Evolutionary conservation across 2,329 filamentous ascomycete genomes (phyloP), one percentile per base, ranked within the genome.

Genomic region (Aspergillus sp.): DNA sequence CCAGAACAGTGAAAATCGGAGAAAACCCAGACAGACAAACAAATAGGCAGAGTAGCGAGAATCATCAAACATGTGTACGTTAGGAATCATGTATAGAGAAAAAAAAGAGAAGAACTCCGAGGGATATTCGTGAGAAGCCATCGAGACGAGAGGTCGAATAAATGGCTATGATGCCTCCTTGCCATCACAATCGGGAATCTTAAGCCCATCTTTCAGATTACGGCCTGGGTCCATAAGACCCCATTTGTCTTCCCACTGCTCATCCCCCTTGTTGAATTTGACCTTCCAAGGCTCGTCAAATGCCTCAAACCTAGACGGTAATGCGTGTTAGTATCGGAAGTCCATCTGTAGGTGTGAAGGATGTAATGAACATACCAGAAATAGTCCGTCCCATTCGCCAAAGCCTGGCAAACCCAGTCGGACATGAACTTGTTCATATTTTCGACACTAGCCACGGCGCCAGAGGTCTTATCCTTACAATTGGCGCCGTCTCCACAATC

Each of bases 251-350:
- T 98, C 93, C 93, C 93, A 97, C 52, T 89, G 82, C 77, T 93
- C 81, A 41, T 81, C 66, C 57, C 75, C 75, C 5, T 79, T 80
- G 73, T 97, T 89, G 77, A 87, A 96, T 17, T 75, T 70, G 55
- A 89, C 80, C 79, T 98, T 97, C 93, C 93, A 98, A 2, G 92
- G 92, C 80, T 98, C 93, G 71, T 98, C 93, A 72, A 97, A 98
- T 9, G 92, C 91, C 71, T 93, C 90, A 73, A 98, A 97, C 86
- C 85, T 86, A 37, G 34, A n/a, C n/a, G 13, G 59, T 56, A 30
- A 12, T 27, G 34, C 12, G 11, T 44, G 59, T 70, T 61, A 71
- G 63, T 13, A 15, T 37, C 12, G 12, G 7, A 40, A 12, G n/a
- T 17, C 4, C 15, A 33, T 27, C 20, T 33, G 4, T n/a, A 15